These are phyloP conservation scores for Phylloporus sp. DNA, from an alignment of 768 basidiomycete genomes.

Conservation along the genomic window DNA sequence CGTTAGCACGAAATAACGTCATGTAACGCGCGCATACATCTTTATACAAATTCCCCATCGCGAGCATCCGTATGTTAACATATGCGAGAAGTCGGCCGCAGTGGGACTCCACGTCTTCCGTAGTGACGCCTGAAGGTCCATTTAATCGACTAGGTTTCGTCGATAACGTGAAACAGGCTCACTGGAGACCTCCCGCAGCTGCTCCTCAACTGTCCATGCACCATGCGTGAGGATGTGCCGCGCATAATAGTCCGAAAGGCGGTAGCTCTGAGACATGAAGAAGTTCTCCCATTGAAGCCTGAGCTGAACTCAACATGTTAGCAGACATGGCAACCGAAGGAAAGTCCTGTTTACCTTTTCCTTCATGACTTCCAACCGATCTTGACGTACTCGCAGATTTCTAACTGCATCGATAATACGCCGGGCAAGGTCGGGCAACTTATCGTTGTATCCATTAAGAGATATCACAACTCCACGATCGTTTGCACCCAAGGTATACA, in stretches of 20 bases:
- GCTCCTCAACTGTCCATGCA: conserved; percentile 75
- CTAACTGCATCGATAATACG: conserved; percentile 68
- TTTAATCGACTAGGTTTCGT: not conserved
- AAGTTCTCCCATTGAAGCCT: conserved; percentile 83
- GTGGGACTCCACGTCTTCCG: conserved; percentile 65
- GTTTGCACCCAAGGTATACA: conserved; percentile 61
- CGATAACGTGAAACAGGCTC: conserved; percentile 28
- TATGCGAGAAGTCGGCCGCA: conserved; percentile 53
- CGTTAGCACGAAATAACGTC: not conserved
- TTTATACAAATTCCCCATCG: conserved; percentile 79
- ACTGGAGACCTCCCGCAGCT: conserved; percentile 71
- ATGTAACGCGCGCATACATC: conserved; percentile 48
- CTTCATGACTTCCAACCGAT: conserved; percentile 74
- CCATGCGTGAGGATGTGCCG: conserved; percentile 65
- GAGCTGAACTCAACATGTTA: conserved; percentile 39
- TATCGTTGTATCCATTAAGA: conserved; percentile 89
- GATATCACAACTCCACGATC: conserved; percentile 62
- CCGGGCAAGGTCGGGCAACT: conserved; percentile 67
- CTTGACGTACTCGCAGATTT: conserved; percentile 56
- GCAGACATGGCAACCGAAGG: not conserved
- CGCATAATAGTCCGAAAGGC: conserved; percentile 70
- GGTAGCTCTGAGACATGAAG: conserved; percentile 77
- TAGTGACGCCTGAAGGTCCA: conserved; percentile 53
- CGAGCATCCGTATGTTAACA: conserved; percentile 66
- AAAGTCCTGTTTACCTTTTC: conserved; percentile 57